A percentile compares a stretch with the other conserved stretches of the same genome.
phyloP scores from a whole-genome alignment of 2,329 filamentous ascomycete species.

The Chrysoporthe puriensis region DNA sequence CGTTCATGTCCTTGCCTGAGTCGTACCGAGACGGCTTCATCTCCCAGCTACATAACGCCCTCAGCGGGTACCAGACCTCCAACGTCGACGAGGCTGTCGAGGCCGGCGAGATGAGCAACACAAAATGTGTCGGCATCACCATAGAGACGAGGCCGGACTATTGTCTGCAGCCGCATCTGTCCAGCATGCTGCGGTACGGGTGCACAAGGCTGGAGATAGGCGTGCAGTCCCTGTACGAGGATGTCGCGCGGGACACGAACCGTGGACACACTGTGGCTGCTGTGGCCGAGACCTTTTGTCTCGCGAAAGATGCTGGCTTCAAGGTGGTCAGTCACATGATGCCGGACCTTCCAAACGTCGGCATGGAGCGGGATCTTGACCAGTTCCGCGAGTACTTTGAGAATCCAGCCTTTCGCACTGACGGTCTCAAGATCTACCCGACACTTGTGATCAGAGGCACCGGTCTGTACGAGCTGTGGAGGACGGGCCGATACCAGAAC shows the following conservation, averaged over 20 bases:
- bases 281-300: slow-evolving; percentile 93
- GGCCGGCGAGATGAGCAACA: slow-evolving; percentile 93
- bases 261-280: slow-evolving; percentile 93
- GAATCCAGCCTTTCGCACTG: slow-evolving; percentile 92
- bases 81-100: slow-evolving; percentile 95
- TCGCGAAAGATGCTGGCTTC: slow-evolving; percentile 98
- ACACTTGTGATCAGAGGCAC: slow-evolving; percentile 97
- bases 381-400: slow-evolving; percentile 99
- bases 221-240: slow-evolving; percentile 95
- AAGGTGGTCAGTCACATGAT: slow-evolving; percentile 99
- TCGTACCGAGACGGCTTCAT: slow-evolving; percentile 94
- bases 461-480: slow-evolving; percentile 95
- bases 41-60: slow-evolving; percentile 91
- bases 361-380: slow-evolving; percentile 95
- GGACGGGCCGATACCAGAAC: slow-evolving; percentile 96
- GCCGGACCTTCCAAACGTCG: slow-evolving; percentile 96
- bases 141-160: slow-evolving; percentile 98
- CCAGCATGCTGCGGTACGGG: slow-evolving; percentile 95
- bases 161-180: slow-evolving; percentile 92
- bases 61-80: slow-evolving; percentile 92
- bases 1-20: slow-evolving; percentile 94
- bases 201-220: slow-evolving; percentile 94
- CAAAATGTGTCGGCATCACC: slow-evolving; percentile 97
- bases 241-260: slow-evolving; percentile 97
- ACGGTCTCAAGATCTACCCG: slow-evolving; percentile 97